Conservation (phyloP, 2,329 filamentous ascomycete genomes). For the Exophiala xenobiotica region DNA sequence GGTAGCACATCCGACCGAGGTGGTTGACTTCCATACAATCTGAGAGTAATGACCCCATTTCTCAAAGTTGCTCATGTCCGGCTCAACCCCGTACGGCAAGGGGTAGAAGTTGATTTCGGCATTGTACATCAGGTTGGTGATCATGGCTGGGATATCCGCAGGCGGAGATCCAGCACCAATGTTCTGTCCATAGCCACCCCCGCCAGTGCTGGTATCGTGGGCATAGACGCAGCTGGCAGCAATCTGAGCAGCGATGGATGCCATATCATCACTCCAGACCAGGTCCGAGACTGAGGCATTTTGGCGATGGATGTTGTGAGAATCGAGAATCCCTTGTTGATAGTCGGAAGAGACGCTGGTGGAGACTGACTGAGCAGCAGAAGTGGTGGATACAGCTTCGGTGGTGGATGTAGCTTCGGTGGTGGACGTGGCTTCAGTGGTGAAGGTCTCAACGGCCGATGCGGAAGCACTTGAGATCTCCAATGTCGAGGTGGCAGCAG, state of each 20-base stretch:
- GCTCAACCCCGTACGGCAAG: constrained; percentile 58
- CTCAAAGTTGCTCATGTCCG: constrained; percentile 63
- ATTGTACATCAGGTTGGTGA: constrained; percentile 88
- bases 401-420: not conserved
- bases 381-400: constrained; percentile 6
- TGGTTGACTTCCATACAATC: constrained; percentile 67
- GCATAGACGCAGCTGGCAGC: constrained; percentile 68
- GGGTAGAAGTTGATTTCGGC: constrained; percentile 64
- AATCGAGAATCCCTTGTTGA: constrained; percentile 50
- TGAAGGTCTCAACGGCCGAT: constrained; percentile 5
- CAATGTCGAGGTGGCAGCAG: constrained; percentile 25
- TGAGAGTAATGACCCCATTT: constrained; percentile 74
- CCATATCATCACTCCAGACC: constrained; percentile 65
- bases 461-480: constrained; percentile 13
- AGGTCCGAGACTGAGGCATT: constrained; percentile 73
- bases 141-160: constrained; percentile 63
- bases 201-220: constrained; percentile 72
- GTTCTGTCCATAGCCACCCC: constrained; percentile 83
- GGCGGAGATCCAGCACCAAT: constrained; percentile 67
- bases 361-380: constrained; percentile 7
- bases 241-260: constrained; percentile 61
- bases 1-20: constrained; percentile 62
- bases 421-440: not conserved
- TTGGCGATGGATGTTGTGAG: constrained; percentile 83
- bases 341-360: constrained; percentile 35